Conservation (phyloP, 345 rosid genomes). For the Gossypium anomalum region DNA sequence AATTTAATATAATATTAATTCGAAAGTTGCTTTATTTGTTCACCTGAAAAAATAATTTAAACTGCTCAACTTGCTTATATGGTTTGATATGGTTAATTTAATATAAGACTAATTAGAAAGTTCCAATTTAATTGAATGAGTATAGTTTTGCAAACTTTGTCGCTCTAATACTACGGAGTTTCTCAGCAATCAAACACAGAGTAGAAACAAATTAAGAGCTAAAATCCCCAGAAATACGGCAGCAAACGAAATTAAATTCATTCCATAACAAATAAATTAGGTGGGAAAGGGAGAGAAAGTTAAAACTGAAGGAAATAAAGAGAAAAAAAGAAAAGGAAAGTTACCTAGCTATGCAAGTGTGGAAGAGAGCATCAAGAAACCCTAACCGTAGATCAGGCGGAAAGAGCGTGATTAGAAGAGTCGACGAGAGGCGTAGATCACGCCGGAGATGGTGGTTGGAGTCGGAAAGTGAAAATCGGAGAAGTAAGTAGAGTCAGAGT, state of each 20-base stretch:
- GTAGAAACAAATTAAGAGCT: slow-evolving; percentile 13
- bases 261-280: neutral
- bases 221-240: slow-evolving; percentile 7
- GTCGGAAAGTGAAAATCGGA: neutral
- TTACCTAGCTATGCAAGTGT: slow-evolving; percentile 17
- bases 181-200: slow-evolving; percentile 28
- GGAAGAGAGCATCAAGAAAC: slow-evolving; percentile 23
- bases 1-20: neutral
- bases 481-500: slow-evolving; percentile 12
- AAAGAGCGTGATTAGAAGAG: slow-evolving; percentile 15
- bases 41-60: neutral
- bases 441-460: slow-evolving; percentile 14
- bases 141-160: neutral
- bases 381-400: slow-evolving; percentile 15
- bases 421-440: slow-evolving; percentile 36
- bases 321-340: neutral
- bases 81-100: no score
- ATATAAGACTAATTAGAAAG: no score
- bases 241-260: slow-evolving; percentile 7
- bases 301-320: neutral
- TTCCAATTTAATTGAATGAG: neutral
- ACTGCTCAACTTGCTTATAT: no score
- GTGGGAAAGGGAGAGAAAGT: no score
- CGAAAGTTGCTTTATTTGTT: neutral
- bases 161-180: slow-evolving; percentile 17